phyloP scores from a whole-genome alignment of 352 stramenopile genomes.

The Phytophthora vignae region DNA sequence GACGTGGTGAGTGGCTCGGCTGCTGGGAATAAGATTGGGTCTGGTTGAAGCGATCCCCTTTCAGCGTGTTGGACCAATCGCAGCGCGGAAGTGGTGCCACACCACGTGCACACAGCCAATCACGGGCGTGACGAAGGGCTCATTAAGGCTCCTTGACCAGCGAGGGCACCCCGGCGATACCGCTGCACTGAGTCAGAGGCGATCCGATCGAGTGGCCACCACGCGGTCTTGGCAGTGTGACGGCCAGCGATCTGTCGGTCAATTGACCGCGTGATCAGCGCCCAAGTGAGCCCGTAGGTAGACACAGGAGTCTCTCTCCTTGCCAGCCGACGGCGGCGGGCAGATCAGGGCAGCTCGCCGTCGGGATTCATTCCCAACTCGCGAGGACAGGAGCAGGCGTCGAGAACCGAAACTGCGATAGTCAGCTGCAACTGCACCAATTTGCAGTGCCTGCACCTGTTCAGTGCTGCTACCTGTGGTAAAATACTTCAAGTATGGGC shows the following conservation, averaged over 20 bases:
- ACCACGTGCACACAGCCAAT: constrained; percentile 24
- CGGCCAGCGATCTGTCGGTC: background rate
- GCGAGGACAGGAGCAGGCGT: background rate
- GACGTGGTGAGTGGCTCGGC: constrained; percentile 22
- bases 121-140: background rate
- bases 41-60: constrained; percentile 22
- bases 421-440: background rate
- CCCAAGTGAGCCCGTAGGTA: background rate
- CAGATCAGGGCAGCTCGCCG: too few relatives aligned
- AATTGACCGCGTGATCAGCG: background rate
- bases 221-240: background rate
- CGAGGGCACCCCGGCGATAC: too few relatives aligned
- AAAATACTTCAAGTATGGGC: background rate
- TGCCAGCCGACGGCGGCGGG: background rate
- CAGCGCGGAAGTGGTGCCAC: constrained; percentile 3
- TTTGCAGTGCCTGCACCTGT: background rate
- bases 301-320: background rate
- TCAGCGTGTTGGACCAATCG: constrained; percentile 13
- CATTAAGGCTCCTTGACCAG: background rate
- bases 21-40: constrained; percentile 32
- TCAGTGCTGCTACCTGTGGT: too few relatives aligned
- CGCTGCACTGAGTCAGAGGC: background rate
- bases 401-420: constrained; percentile 7
- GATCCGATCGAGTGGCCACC: background rate
- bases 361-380: background rate